phyloP scores from a whole-genome alignment of 2,329 filamentous ascomycete species.

The Aspergillaceae sp. region DNA sequence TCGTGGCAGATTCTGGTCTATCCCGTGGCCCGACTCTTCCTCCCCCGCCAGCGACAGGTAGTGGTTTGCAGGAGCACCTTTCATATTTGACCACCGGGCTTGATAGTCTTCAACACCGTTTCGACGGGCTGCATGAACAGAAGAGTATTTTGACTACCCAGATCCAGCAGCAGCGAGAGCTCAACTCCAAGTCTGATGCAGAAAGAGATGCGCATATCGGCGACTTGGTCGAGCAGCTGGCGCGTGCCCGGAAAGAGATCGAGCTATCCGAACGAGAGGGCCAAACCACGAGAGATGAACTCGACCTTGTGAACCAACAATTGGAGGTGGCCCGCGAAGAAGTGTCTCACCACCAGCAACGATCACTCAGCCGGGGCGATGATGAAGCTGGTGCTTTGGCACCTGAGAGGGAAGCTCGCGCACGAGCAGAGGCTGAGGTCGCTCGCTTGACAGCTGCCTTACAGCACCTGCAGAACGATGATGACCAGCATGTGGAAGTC shows the following conservation, averaged over 20 bases:
- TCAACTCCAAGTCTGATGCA: constrained; percentile 77
- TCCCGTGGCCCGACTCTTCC: constrained; percentile 41
- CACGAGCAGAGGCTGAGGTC: constrained; percentile 24
- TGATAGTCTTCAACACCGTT: constrained; percentile 66
- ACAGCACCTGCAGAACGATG: constrained; percentile 32
- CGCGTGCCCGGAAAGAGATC: constrained; percentile 58
- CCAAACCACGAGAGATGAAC: constrained; percentile 32
- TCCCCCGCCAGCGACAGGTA: constrained; percentile 49
- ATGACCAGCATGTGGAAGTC: constrained; percentile 17
- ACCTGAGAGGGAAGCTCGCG: constrained; percentile 21
- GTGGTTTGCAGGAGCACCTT: constrained; percentile 58
- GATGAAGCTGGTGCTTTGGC: constrained; percentile 21
- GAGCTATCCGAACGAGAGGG: constrained; percentile 42
- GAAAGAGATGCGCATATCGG: constrained; percentile 43
- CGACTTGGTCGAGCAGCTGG: constrained; percentile 39
- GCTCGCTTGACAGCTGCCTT: constrained; percentile 44
- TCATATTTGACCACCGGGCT: constrained; percentile 70
- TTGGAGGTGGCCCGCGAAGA: constrained; percentile 35
- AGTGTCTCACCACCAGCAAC: constrained; percentile 15
- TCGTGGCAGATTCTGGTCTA: constrained; percentile 43
- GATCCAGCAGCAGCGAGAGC: constrained; percentile 88
- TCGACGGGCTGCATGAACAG: constrained; percentile 74
- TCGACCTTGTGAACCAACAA: constrained; percentile 36
- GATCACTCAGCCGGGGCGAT: constrained; percentile 19
- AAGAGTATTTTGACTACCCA: constrained; percentile 83